These are phyloP conservation scores for Eucalyptus grandis DNA, from an alignment of 345 rosid species.

Conservation along the genomic window DNA sequence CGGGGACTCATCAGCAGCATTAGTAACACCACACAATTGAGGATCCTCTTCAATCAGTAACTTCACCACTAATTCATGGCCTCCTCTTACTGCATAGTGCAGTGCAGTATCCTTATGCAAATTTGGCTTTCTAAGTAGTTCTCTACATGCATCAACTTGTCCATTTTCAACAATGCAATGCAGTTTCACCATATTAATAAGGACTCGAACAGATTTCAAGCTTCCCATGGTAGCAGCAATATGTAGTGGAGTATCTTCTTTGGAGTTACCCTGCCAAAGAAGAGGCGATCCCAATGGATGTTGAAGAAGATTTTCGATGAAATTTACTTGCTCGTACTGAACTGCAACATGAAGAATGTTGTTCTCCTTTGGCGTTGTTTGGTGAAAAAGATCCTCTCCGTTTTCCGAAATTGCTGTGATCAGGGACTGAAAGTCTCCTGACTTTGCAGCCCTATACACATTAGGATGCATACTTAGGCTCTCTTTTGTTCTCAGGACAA, in stretches of 20 bases:
- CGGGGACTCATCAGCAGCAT: no score
- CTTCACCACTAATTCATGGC: no score
- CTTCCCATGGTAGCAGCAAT: neutral
- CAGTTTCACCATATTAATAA: neutral
- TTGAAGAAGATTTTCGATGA: rapidly evolving
- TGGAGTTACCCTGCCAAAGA: neutral
- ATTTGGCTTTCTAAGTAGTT: neutral
- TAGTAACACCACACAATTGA: no score
- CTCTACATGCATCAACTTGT: neutral
- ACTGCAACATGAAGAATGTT: no score
- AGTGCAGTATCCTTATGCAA: no score
- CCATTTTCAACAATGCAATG: neutral
- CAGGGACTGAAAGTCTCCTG: neutral
- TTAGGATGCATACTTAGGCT: neutral
- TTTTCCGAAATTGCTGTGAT: neutral
- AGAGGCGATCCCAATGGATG: no score
- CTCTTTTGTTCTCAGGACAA: no score
- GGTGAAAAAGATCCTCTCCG: neutral
- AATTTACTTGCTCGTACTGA: rapidly evolving
- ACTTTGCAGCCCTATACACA: neutral
- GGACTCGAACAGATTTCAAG: neutral
- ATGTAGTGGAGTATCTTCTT: neutral
- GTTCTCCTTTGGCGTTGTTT: neutral
- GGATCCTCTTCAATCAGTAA: no score
- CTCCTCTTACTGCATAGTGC: no score